Conservation (phyloP, 176 grass and related monocot species). For the Bonia amplexicaulis region DNA sequence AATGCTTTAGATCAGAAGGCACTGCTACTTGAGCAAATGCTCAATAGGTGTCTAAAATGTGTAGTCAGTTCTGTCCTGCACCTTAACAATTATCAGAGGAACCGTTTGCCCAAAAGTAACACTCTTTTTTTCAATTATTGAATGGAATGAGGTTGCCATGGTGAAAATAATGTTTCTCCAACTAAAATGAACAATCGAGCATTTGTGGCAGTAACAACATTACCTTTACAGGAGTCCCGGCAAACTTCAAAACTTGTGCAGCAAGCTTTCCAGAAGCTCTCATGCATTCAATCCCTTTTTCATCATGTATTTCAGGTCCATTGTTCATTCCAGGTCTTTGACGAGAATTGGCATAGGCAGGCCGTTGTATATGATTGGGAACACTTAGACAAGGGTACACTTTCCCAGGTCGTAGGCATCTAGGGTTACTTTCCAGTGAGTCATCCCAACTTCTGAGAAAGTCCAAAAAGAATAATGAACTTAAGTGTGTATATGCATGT, state of each 20-base stretch:
- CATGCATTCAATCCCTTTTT: constrained; percentile 87
- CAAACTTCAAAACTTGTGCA: constrained; percentile 87
- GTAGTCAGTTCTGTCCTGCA: neutral
- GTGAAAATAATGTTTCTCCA: neutral
- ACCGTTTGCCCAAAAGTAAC: neutral
- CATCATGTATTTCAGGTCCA: constrained; percentile 77
- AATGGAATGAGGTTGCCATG: neutral
- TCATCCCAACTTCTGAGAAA: constrained; percentile 55
- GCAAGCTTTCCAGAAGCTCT: constrained; percentile 83
- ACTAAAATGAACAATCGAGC: constrained; percentile 15
- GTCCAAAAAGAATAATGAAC: neutral
- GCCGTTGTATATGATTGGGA: constrained; percentile 69
- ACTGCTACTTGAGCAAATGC: constrained; percentile 1
- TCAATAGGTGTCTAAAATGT: neutral
- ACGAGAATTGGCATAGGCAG: constrained; percentile 69
- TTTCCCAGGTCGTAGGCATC: constrained; percentile 65
- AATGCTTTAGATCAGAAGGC: neutral
- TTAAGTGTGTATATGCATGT: constrained; percentile 2
- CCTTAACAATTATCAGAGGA: constrained; percentile 2
- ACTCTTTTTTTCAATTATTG: neutral
- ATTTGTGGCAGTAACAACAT: constrained; percentile 28
- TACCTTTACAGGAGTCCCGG: constrained; percentile 85
- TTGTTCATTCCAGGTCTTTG: constrained; percentile 50
- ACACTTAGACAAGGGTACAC: constrained; percentile 74
- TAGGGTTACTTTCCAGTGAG: constrained; percentile 46